Evolutionary conservation across 805 yeast genomes (phyloP), one percentile per base, ranked within the genome.

Genomic region (Torulaspora gathmanii): DNA sequence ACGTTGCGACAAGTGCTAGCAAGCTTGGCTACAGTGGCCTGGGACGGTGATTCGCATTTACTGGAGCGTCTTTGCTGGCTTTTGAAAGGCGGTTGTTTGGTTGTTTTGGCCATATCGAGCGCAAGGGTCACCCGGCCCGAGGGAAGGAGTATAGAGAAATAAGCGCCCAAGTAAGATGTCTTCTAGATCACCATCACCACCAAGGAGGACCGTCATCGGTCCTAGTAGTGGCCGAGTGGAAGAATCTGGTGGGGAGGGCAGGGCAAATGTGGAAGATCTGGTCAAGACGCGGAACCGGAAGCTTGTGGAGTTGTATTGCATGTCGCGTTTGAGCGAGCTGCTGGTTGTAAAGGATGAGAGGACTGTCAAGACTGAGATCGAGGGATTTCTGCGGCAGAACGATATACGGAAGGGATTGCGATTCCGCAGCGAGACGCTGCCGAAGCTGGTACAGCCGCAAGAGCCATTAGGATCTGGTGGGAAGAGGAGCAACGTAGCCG

Each of bases 241-340:
- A n/a, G 49, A 42, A 5, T 34, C 30, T 12, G 19, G 34, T 10
- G 19, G 28, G 23, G 31, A 29, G 20, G 26, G 28, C 23, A 41
- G 26, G 13, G 23, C 44, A 5, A 45, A 49, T 15, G 41, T 45
- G 11, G 56, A 59, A 3, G 73, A 70, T 39, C 63, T 78, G n/a
- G 65, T 78, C 10, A 68, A 70, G 48, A 68, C 69, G 36, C 68
- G 88, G 39, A 79, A 79, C 54, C 67, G 81, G 22, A 79, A 78
- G 55, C 67, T 83, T 19, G 72, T 83, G 1, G 85, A 82, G 60
- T 65, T 83, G 13, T 82, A 78, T 57, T 76, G 80, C 51, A 73
- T 82, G 11, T 70, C 85, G 9, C 62, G 78, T 48, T 62, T 78
- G 41, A 78, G 81, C 15, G 67, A 70, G 45, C 58, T 75, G 44